Conservation (phyloP, 139 green algal genomes). For the Chlorella sp. region DNA sequence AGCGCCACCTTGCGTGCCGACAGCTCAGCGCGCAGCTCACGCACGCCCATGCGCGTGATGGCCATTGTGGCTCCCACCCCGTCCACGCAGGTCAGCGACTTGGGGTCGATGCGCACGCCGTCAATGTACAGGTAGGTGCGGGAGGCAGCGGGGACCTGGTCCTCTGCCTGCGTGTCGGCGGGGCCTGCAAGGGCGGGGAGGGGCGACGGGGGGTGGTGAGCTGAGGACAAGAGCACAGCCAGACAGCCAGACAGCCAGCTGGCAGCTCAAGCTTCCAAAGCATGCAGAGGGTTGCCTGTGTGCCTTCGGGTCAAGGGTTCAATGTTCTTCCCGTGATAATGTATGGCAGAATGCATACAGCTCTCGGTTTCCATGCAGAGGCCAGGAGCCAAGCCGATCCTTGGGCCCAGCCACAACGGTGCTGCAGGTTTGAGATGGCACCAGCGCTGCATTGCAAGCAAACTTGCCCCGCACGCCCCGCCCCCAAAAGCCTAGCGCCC, state of each 20-base stretch:
- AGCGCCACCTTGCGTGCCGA: constrained; percentile 7
- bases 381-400: too few species aligned
- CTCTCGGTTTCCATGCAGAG: too few species aligned
- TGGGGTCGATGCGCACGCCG: constrained; percentile 7
- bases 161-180: background rate
- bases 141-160: background rate
- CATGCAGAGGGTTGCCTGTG: background rate
- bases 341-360: too few species aligned
- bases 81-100: background rate
- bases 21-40: constrained; percentile 38
- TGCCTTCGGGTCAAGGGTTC: too few species aligned
- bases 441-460: too few species aligned
- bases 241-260: background rate
- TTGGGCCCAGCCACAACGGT: background rate
- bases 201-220: background rate
- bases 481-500: background rate
- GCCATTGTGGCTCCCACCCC: background rate
- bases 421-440: background rate
- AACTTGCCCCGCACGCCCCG: background rate
- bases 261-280: background rate
- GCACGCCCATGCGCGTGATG: constrained; percentile 28
- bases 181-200: background rate
- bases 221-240: too few species aligned
- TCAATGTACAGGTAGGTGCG: constrained; percentile 6
- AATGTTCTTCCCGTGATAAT: too few species aligned